Evolutionary conservation across 805 yeast genomes (phyloP).

Genomic region (Torulaspora quercuum): DNA sequence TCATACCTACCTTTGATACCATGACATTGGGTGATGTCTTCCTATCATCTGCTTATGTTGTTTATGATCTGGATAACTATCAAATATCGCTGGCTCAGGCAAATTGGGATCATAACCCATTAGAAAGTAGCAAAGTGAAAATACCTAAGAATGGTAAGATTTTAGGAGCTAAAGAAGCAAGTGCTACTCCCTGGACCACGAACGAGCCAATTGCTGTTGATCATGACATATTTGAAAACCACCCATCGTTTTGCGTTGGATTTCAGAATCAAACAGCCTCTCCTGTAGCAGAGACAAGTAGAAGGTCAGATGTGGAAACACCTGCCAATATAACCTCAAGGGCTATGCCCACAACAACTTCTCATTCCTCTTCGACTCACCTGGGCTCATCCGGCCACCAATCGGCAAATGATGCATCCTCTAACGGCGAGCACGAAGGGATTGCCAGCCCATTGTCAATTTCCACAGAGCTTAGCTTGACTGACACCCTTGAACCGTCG

Average conservation of each 20-base stretch:
- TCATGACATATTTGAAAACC: slow-evolving; percentile 9
- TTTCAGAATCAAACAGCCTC: not conserved
- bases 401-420: no score
- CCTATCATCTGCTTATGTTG: slow-evolving; percentile 54
- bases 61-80: slow-evolving; percentile 50
- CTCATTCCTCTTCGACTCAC: no score
- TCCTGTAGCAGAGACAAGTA: not conserved
- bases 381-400: no score
- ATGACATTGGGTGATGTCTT: slow-evolving; percentile 57
- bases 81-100: slow-evolving; percentile 51
- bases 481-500: no score
- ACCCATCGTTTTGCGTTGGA: not conserved
- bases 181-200: slow-evolving; percentile 22
- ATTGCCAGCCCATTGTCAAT: no score
- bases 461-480: no score
- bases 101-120: slow-evolving; percentile 23
- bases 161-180: slow-evolving; percentile 51
- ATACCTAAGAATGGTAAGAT: slow-evolving; percentile 40
- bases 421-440: no score
- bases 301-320: no score
- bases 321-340: no score
- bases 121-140: slow-evolving; percentile 39
- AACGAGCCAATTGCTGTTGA: slow-evolving; percentile 18
- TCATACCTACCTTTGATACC: slow-evolving; percentile 34
- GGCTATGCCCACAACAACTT: no score